Base-by-base conservation (phyloP, 2,329 filamentous ascomycete genomes). In the Phyllosticta citribraziliensis region DNA sequence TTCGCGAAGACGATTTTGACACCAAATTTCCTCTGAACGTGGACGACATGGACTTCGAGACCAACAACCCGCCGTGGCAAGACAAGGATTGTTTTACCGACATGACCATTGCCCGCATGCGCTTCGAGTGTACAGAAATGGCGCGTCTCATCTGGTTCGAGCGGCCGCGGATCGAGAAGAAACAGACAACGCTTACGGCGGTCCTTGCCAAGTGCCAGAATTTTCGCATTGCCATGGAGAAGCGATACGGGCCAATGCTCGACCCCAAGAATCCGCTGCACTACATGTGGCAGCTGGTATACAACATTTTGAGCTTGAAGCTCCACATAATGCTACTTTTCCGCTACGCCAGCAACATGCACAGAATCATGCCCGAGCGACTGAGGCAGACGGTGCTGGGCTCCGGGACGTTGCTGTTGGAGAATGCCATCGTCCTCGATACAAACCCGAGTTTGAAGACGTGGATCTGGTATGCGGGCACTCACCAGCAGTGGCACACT, bases 121-220 rank as follows among this genome's bases (percentile, higher is more conserved):
- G 88, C 1, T 87, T 89, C 65, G 87, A 91, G 70, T 83, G 84
- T 69, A 85, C 84, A 67, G 87, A 91, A 71, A 87, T 91, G 80
- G 84, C 86, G 72, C 83, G 88, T 14, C 78, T 81, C 60, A 78
- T 89, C 56, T 89, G 86, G 85, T 75, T 81, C n/a, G 87, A 91
- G 69, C 79, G 88, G 52, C 79, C 84, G 24, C 81, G 83, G 59
- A 75, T 90, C 12, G 85, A 89, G 66, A 78, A 76, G 56, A 81
- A 82, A 66, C 82, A 82, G 69, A 82, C 82, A 47, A 83, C 80
- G 17, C 74, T 90, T 56, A 87, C 85, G 0, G 79, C 82, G 2
- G 79, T 88, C 33, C 77, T 92, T 22, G 78, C 80, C 59, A 88
- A 87, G 69, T 83, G 89, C 55, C 86, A 90, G 70, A 81, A 82